phyloP scores from a whole-genome alignment of 805 yeast genomes.

The Debaryomyces castellii region DNA sequence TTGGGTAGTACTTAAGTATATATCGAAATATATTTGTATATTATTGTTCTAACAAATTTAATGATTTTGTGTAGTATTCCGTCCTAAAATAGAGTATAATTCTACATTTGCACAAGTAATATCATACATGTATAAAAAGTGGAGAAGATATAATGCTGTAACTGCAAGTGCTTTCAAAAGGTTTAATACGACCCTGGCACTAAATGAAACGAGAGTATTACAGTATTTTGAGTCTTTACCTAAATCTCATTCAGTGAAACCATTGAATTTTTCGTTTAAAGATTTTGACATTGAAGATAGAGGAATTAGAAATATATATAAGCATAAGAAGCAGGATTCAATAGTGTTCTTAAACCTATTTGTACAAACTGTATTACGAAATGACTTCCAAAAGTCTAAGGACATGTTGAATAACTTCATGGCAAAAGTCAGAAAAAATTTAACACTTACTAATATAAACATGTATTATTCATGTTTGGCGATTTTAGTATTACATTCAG shows the following conservation, averaged over 20 bases:
- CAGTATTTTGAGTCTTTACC: background rate
- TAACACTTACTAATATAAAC: conserved; percentile 4
- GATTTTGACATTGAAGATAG: conserved; percentile 1
- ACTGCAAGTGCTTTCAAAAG: background rate
- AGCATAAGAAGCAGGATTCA: conserved; percentile 8
- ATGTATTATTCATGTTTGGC: conserved; percentile 14
- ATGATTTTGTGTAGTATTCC: background rate
- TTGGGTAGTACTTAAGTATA: too few relatives aligned
- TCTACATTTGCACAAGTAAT: too few relatives aligned
- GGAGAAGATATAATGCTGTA: background rate
- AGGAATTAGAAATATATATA: background rate
- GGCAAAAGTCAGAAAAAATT: conserved; percentile 2
- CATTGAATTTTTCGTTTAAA: conserved; percentile 2
- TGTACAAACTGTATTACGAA: conserved; percentile 11
- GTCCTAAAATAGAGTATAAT: too few relatives aligned
- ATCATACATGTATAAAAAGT: background rate
- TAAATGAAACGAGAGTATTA: background rate
- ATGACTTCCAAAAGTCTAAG: conserved; percentile 12
- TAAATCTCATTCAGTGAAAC: background rate
- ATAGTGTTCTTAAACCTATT: conserved; percentile 13
- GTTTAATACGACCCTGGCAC: background rate
- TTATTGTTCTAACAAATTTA: too few relatives aligned
- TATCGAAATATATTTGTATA: too few relatives aligned
- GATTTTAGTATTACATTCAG: conserved; percentile 9
- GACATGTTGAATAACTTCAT: conserved; percentile 7